Evolutionary conservation across 345 rosid species (phyloP).

Genomic region (Angophora floribunda): DNA sequence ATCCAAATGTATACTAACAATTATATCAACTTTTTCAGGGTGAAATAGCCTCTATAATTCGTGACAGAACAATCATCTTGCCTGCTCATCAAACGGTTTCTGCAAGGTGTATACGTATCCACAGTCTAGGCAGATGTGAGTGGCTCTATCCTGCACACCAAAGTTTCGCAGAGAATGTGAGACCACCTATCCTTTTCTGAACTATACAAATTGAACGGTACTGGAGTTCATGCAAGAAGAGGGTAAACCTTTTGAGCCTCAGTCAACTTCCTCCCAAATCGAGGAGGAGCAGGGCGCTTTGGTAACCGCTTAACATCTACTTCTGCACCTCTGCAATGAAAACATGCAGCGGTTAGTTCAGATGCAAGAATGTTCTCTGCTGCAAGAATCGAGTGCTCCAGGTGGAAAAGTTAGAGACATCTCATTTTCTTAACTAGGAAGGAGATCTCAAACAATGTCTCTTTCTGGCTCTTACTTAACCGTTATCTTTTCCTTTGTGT

Average conservation of each 20-base stretch:
- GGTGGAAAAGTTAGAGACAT: not conserved
- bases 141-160: slow-evolving; percentile 66
- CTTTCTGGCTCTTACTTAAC: not conserved
- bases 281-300: slow-evolving; percentile 96
- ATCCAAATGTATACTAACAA: not conserved
- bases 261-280: slow-evolving; percentile 86
- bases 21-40: not conserved
- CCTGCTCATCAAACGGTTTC: slow-evolving; percentile 90
- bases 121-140: slow-evolving; percentile 94
- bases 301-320: slow-evolving; percentile 82
- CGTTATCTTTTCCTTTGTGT: not conserved
- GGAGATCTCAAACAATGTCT: not conserved
- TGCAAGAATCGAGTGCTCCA: not conserved
- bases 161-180: not conserved
- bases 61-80: slow-evolving; percentile 3
- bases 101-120: slow-evolving; percentile 75
- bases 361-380: not conserved
- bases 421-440: not conserved
- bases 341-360: not conserved
- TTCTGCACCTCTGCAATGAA: slow-evolving; percentile 56
- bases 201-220: not conserved
- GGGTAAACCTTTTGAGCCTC: slow-evolving; percentile 68
- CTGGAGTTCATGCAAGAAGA: not conserved
- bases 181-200: not conserved
- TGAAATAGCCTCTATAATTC: not conserved